A percentile compares a stretch with the other conserved stretches of the same genome.
phyloP scores from a whole-genome alignment of 75 land plant species.

The Adiantum capillusveneris region DNA sequence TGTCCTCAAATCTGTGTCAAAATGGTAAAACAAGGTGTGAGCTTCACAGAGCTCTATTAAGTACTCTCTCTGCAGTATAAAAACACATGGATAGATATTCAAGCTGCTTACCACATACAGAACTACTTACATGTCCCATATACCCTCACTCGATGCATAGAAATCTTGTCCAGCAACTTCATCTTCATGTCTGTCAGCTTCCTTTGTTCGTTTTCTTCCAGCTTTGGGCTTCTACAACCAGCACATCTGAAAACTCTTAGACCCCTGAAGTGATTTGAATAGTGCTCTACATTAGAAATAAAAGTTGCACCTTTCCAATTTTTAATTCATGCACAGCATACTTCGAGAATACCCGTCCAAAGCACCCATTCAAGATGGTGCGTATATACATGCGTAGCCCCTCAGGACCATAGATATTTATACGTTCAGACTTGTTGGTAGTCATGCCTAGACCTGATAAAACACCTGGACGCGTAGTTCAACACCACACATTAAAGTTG shows the following conservation, averaged over 20 bases:
- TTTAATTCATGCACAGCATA: conserved; percentile 42
- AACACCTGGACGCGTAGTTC: conserved; percentile 15
- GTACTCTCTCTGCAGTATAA: too few species aligned
- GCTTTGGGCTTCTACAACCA: background rate
- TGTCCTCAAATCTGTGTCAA: conserved; percentile 23
- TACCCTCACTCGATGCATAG: conserved; percentile 25
- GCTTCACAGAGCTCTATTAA: too few species aligned
- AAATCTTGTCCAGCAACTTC: conserved; percentile 39
- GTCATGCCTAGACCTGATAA: conserved; percentile 18
- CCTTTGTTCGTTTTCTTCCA: background rate
- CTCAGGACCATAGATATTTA: conserved; percentile 37
- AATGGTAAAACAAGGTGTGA: too few species aligned
- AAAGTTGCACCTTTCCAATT: conserved; percentile 16
- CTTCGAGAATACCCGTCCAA: conserved; percentile 27
- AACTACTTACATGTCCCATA: conserved; percentile 39
- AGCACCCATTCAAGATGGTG: conserved; percentile 23
- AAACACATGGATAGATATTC: too few species aligned
- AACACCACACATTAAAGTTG: too few species aligned
- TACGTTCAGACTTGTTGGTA: conserved; percentile 11
- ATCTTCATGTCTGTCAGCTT: conserved; percentile 32
- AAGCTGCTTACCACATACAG: too few species aligned
- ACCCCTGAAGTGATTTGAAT: too few species aligned
- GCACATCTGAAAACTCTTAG: background rate
- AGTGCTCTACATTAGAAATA: background rate
- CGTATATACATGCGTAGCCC: conserved; percentile 41